Base-by-base conservation (phyloP, 2,329 filamentous ascomycete species). In the Podosphaera xanthii region DNA sequence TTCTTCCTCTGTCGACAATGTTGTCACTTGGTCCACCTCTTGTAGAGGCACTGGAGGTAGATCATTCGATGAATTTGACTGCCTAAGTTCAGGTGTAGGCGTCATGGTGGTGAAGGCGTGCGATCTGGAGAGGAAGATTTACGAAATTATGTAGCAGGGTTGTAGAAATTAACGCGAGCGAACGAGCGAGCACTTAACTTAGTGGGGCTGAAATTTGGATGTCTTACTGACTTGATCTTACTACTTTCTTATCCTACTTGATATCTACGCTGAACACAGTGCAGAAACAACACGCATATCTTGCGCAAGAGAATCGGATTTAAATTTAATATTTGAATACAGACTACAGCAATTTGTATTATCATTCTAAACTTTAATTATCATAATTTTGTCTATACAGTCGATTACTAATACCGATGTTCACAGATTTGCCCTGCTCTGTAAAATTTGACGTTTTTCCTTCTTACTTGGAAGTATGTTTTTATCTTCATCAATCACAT, bases 1-100 rank as follows among this genome's bases (percentile, higher is more conserved):
- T 22, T 52, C 49, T 33, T 52, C 49, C 33, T 31, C 49, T 22
- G 7, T 34, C 6, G 49, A 52, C 8, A 52, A 33, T 4, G 22
- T 22, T 3, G 14, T 9, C 33, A 73, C 38, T 67, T 68, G 3
- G 68, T 52, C 22, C 6, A 14, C 4, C 10, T 44, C 9, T 3
- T 7, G 5, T 44, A 2, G 5, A 44, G 40, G 9, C n/a, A 12
- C 10, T 12, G 4, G 9, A 14, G 10, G 10, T 44, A 44, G 3
- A 44, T 44, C 40, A 4, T 12, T 8, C 10, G 10, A 6, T 10
- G 36, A 6, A n/a, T 55, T 38, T 40, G 53, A 30, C 36, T 22
- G 34, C 3, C 22, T 10, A 38, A 4, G n/a, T 8, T 55, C 34
- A 40, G 34, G n/a, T 40, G 8, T 10, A 30, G 35, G 12, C 30